Evolutionary conservation across 1,139 yeast genomes (phyloP).

Genomic region (Protomyces macrosporus): DNA sequence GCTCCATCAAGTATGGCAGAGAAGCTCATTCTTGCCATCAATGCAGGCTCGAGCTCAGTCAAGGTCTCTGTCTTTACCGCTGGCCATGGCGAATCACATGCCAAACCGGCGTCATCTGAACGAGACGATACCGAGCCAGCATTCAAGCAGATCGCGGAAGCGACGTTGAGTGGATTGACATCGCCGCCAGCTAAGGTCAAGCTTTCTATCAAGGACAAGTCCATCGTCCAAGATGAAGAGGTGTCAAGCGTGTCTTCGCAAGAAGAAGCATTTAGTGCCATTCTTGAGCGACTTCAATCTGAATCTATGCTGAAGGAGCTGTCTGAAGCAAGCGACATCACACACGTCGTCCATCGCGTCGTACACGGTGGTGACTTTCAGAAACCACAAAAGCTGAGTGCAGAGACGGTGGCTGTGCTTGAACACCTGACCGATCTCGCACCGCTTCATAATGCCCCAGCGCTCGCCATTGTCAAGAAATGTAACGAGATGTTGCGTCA

Average conservation of each 20-base stretch:
- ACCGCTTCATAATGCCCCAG: conserved; percentile 32
- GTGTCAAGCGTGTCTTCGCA: conserved; percentile 30
- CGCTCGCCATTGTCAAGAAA: conserved; percentile 31
- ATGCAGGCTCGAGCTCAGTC: conserved; percentile 33
- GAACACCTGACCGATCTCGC: conserved; percentile 32
- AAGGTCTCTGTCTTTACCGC: conserved; percentile 30
- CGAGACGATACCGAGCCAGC: background rate
- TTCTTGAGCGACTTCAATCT: conserved; percentile 18
- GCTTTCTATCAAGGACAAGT: conserved; percentile 22
- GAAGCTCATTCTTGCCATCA: conserved; percentile 29
- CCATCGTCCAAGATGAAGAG: conserved; percentile 18
- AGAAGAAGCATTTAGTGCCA: conserved; percentile 29
- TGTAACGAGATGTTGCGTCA: conserved; percentile 26
- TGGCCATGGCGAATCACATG: background rate
- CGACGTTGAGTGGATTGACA: conserved; percentile 30
- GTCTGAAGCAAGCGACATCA: conserved; percentile 26
- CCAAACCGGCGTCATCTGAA: too few relatives aligned
- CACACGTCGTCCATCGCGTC: conserved; percentile 30
- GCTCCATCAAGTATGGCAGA: background rate
- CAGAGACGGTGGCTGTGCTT: conserved; percentile 28
- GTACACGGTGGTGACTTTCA: conserved; percentile 32
- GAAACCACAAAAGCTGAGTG: conserved; percentile 29
- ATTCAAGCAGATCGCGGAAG: conserved; percentile 27
- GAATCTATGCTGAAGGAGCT: conserved; percentile 18
- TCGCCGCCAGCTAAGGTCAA: conserved; percentile 28